phyloP scores from a whole-genome alignment of 331 rosid species.

The Phaseolus coccineus region DNA sequence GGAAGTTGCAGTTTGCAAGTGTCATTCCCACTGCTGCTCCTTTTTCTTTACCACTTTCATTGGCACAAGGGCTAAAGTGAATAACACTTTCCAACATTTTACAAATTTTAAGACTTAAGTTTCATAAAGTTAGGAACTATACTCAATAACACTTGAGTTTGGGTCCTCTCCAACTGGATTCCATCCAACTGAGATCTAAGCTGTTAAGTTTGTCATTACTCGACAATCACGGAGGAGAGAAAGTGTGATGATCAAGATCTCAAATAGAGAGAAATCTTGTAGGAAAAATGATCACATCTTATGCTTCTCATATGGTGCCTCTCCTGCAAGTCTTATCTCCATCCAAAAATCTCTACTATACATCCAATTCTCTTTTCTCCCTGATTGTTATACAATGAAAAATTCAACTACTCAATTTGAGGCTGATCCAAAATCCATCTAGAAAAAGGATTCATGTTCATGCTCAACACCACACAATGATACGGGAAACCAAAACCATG shows the following conservation, averaged over 20 bases:
- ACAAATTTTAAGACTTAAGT: neutral
- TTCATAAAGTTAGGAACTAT: neutral
- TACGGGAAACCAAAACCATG: neutral
- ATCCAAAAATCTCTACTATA: neutral
- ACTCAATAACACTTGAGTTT: neutral
- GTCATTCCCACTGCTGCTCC: neutral
- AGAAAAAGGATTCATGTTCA: neutral
- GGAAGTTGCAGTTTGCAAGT: neutral
- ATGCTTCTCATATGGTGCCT: neutral
- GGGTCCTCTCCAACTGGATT: neutral
- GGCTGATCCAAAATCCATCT: neutral
- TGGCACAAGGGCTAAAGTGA: conserved; percentile 8
- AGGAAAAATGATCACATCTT: neutral
- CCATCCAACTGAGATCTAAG: neutral
- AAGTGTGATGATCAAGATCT: neutral
- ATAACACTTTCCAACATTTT: neutral
- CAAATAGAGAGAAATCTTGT: neutral
- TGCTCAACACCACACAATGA: neutral
- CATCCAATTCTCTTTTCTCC: neutral
- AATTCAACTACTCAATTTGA: neutral
- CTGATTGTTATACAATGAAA: neutral
- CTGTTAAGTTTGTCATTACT: conserved; percentile 8
- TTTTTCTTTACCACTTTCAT: neutral
- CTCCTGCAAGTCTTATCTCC: neutral
- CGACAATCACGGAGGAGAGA: neutral